Evolutionary conservation across 1,284 basidiomycete genomes (phyloP).

Genomic region (Boletellus deceptivus): DNA sequence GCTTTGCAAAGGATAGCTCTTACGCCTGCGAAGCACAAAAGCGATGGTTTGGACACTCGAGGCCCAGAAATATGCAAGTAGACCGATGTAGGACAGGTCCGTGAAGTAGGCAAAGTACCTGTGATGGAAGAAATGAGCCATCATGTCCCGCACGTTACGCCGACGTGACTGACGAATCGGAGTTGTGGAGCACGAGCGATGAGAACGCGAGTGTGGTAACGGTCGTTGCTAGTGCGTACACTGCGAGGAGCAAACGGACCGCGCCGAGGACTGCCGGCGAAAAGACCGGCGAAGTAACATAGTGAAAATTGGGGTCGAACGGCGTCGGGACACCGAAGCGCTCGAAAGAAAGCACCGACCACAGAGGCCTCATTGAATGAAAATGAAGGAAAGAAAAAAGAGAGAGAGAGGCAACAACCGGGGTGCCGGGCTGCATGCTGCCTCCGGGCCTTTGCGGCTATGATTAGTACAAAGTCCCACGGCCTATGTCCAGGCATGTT

Average conservation of each 20-base stretch:
- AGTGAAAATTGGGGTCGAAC: constrained; percentile 53
- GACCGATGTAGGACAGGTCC: constrained; percentile 58
- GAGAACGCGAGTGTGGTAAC: constrained; percentile 46
- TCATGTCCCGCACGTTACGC: not conserved
- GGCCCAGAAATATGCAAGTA: constrained; percentile 62
- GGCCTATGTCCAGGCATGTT: too few relatives aligned
- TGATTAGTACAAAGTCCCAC: too few relatives aligned
- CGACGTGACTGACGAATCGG: constrained; percentile 25
- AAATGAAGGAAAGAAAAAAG: not conserved
- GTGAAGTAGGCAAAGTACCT: constrained; percentile 70
- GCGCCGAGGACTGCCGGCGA: constrained; percentile 45
- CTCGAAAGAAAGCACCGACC: constrained; percentile 10
- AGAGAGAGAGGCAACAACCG: not conserved
- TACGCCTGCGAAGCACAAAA: constrained; percentile 37
- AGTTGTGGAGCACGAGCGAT: constrained; percentile 29
- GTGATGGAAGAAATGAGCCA: not conserved
- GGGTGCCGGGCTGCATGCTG: too few relatives aligned
- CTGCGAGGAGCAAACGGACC: constrained; percentile 48
- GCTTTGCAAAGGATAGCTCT: constrained; percentile 52
- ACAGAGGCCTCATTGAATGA: constrained; percentile 9
- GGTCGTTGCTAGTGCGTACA: constrained; percentile 51
- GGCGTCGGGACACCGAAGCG: constrained; percentile 30
- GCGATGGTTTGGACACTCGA: constrained; percentile 52
- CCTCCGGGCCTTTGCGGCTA: too few relatives aligned
- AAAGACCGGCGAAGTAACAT: constrained; percentile 60